Evolutionary conservation across 176 grass and related monocot species (phyloP).

Genomic region (Elymus sibiricus): DNA sequence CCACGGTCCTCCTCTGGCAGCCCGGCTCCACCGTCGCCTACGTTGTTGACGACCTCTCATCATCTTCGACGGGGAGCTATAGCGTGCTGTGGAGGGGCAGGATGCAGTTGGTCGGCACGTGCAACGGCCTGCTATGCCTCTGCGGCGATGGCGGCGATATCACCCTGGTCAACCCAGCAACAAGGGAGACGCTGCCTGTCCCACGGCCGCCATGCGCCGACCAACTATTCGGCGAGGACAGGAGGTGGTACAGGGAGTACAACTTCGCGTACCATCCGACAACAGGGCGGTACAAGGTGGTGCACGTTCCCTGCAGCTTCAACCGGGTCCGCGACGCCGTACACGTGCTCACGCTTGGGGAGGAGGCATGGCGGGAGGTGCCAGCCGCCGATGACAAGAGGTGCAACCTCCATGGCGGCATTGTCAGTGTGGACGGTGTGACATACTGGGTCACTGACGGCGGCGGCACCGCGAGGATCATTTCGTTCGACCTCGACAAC

Average conservation of each 20-base stretch:
- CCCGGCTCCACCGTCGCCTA: background rate
- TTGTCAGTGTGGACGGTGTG: background rate
- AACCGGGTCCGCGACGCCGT: background rate
- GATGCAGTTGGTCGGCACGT: background rate
- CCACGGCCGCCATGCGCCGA: background rate
- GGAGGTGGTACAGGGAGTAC: background rate
- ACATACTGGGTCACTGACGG: background rate
- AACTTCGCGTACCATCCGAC: background rate
- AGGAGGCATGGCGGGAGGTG: background rate
- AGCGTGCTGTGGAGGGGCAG: too few relatives aligned
- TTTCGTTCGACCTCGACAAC: background rate
- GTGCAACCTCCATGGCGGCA: background rate
- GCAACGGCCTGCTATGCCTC: background rate
- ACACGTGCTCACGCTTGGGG: background rate
- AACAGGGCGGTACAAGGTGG: background rate
- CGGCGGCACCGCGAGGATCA: background rate
- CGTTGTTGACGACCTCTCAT: background rate
- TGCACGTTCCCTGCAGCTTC: background rate
- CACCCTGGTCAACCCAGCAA: background rate
- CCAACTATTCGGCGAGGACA: background rate
- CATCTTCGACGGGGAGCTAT: background rate
- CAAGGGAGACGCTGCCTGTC: background rate
- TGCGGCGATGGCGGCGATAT: background rate
- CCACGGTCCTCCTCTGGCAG: background rate
- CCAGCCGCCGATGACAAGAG: background rate